These are phyloP conservation scores for Pseudoneurospora amorphoporcata DNA, from an alignment of 495 filamentous ascomycete species.

Conservation along the genomic window DNA sequence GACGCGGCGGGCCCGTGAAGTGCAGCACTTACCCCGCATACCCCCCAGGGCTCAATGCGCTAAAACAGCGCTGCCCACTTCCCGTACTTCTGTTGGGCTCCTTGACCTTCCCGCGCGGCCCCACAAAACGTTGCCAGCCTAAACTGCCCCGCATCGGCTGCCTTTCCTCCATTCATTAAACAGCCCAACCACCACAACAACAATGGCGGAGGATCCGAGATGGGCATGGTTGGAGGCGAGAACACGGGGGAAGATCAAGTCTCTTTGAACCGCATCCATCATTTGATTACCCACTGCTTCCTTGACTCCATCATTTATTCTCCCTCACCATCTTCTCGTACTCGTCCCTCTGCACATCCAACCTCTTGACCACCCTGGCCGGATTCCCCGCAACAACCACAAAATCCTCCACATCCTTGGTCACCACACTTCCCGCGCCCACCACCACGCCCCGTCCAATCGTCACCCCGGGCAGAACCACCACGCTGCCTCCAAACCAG, in stretches of 20 bases:
- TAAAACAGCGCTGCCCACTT: not conserved
- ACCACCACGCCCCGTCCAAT: conserved; percentile 64
- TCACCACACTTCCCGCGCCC: conserved; percentile 84
- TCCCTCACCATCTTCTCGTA: not conserved
- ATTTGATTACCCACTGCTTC: too few species aligned
- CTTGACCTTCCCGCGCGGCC: not conserved
- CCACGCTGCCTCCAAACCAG: conserved; percentile 77
- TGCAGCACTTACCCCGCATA: too few species aligned
- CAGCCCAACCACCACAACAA: too few species aligned
- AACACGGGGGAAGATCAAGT: conserved; percentile 9
- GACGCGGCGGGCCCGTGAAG: too few species aligned
- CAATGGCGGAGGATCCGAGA: conserved; percentile 21
- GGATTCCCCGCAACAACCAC: conserved; percentile 60
- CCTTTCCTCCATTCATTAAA: not conserved
- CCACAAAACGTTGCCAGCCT: not conserved
- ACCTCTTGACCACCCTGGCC: conserved; percentile 47
- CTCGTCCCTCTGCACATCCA: conserved; percentile 23
- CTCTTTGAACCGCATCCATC: too few species aligned
- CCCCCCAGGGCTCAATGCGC: not conserved
- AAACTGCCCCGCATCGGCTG: too few species aligned
- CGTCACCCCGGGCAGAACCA: conserved; percentile 66
- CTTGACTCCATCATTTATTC: not conserved
- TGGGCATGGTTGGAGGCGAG: conserved; percentile 22
- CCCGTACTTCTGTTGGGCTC: not conserved
- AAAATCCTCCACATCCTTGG: conserved; percentile 62